Percentiles rank a stretch among this genome's conserved stretches.
Evolutionary conservation across 2,329 filamentous ascomycete genomes (phyloP).

Genomic region (Graphiopsis chlorocephala): DNA sequence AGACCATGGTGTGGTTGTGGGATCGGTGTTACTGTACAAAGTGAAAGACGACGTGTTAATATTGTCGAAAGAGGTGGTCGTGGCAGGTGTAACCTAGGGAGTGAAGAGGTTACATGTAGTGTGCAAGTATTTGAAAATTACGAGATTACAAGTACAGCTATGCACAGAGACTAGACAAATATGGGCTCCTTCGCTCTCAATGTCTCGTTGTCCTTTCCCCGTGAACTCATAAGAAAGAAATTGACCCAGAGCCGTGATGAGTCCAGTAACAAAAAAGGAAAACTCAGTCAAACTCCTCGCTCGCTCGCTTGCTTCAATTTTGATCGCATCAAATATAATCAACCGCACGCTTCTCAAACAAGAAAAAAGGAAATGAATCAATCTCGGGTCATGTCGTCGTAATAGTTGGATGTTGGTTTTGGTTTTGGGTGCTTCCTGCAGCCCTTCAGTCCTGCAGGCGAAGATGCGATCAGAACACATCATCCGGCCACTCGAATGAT

Average conservation of each 20-base stretch:
- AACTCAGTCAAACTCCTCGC: background rate
- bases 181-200: background rate
- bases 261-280: background rate
- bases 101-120: background rate
- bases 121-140: background rate
- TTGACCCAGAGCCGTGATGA: background rate
- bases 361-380: background rate
- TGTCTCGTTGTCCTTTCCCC: background rate
- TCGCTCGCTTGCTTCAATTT: background rate
- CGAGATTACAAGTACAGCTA: constrained; percentile 10
- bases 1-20: background rate
- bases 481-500: constrained; percentile 36
- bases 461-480: constrained; percentile 31
- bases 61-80: background rate
- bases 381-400: constrained; percentile 1
- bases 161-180: constrained; percentile 1
- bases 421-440: background rate
- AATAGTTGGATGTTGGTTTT: background rate
- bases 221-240: background rate
- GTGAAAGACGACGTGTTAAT: background rate
- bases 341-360: background rate
- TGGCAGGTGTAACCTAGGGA: background rate
- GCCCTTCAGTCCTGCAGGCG: background rate
- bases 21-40: background rate
- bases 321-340: background rate